phyloP scores from a whole-genome alignment of 2,329 filamentous ascomycete genomes.

The Beauveria rudraprayagi region DNA sequence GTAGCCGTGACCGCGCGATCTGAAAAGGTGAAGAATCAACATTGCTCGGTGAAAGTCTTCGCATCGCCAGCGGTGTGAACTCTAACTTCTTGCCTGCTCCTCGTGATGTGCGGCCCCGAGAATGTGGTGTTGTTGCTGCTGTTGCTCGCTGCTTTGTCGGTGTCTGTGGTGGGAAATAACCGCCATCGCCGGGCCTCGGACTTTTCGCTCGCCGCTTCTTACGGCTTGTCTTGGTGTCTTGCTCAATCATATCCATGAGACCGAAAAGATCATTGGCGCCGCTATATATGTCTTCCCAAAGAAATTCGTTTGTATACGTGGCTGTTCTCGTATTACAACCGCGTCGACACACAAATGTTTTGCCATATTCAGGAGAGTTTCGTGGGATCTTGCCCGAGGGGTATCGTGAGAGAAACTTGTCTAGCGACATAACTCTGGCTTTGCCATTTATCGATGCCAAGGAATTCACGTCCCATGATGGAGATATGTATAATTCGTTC shows the following conservation, averaged over 20 bases:
- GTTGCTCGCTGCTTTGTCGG: slow-evolving; percentile 27
- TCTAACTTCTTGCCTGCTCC: slow-evolving; percentile 63
- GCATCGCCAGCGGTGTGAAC: slow-evolving; percentile 90
- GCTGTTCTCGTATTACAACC: slow-evolving; percentile 85
- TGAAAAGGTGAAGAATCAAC: slow-evolving; percentile 83
- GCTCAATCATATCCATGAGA: slow-evolving; percentile 60
- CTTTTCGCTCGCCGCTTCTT: slow-evolving; percentile 24
- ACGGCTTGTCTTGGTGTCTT: slow-evolving; percentile 61
- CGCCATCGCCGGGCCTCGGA: slow-evolving; percentile 23
- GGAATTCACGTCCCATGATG: slow-evolving; percentile 80
- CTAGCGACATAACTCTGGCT: slow-evolving; percentile 68
- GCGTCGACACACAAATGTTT: slow-evolving; percentile 81
- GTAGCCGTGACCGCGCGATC: slow-evolving; percentile 76
- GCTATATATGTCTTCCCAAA: slow-evolving; percentile 78
- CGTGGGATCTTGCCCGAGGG: slow-evolving; percentile 69
- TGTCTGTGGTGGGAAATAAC: slow-evolving; percentile 29
- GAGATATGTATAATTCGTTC: slow-evolving; percentile 88
- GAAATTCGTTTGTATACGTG: slow-evolving; percentile 85
- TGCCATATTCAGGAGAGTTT: slow-evolving; percentile 66
- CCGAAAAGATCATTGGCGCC: slow-evolving; percentile 55
- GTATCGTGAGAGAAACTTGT: slow-evolving; percentile 58
- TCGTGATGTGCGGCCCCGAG: slow-evolving; percentile 22
- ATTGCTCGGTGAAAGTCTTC: slow-evolving; percentile 67
- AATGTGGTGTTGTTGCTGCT: slow-evolving; percentile 23
- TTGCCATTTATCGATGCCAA: slow-evolving; percentile 85